Evolutionary conservation across 2,329 filamentous ascomycete genomes (phyloP), one percentile per base, ranked within the genome.

Genomic region (Trichoderma atrobrunneum): DNA sequence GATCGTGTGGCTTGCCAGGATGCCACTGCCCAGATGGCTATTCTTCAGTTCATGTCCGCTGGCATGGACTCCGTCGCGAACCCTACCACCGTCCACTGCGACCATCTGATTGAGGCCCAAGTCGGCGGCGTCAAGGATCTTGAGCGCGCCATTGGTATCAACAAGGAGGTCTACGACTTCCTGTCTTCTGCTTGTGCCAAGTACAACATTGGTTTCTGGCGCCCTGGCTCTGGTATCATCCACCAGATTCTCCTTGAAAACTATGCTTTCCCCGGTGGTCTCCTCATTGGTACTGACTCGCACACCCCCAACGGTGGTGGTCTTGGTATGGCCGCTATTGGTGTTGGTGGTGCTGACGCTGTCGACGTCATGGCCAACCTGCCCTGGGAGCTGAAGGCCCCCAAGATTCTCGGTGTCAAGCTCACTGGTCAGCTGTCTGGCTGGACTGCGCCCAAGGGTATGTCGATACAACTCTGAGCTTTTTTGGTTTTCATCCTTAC

Each of bases 141-240:
- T 83, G 92, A 90, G 74, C 91, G 95, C 80, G 96, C 96, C 79
- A 87, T 95, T 80, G 89, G 91, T 78, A 97, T 97, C 87, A 98
- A 98, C 91, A 97, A 97, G 89, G 95, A 98, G 85, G 96, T 99
- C 78, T 99, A 98, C 86, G 93, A 98, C 85, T 99, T 99, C 89
- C 87, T 99, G 81, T 90, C 94, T 74, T 91, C 91, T 75, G 93
- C 95, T 76, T 98, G 95, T 83, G 95, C 95, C 81, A 99, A 98
- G 88, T 99, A 98, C 89, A 95, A 98, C 89, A 98, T 98, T 83
- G 96, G 96, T 87, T 98, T 98, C 92, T 99, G 96, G 96, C 94
- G 90, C 84, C 96, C 96, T 76, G 96, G 96, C 78, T 98, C 95
- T 82, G 96, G 96, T 89, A 99, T 98, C 83, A 99, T 99, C 79